Evolutionary conservation across 169 alveolate genomes (phyloP).

Genomic region (Eimeria falciformis): DNA sequence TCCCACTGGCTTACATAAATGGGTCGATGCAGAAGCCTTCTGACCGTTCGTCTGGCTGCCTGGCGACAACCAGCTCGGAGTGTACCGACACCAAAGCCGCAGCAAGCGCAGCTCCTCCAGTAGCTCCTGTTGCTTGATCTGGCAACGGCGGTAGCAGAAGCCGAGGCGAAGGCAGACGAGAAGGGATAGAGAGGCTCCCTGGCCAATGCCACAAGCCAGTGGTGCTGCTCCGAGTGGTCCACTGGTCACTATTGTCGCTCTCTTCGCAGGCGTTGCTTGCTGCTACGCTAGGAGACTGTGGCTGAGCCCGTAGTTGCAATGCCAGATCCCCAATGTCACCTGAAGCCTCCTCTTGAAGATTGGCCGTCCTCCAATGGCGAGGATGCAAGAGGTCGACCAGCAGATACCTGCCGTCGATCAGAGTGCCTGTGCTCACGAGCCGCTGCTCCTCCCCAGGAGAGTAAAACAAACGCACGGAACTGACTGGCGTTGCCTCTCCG

Average conservation of each 20-base stretch:
- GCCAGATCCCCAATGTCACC: no score
- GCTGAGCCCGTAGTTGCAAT: no score
- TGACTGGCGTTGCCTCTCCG: background rate
- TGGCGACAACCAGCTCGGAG: conserved; percentile 16
- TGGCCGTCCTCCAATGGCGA: no score
- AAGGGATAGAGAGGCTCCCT: background rate
- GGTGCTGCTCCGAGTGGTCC: background rate
- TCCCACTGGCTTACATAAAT: conserved; percentile 43
- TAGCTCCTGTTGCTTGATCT: background rate
- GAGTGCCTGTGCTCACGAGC: background rate
- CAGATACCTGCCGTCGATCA: conserved; percentile 18
- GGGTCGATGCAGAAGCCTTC: conserved; percentile 54
- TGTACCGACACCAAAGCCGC: conserved; percentile 28
- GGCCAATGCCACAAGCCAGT: background rate
- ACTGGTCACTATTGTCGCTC: background rate
- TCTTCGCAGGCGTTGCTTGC: background rate
- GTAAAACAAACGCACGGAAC: background rate
- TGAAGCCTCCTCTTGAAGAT: no score
- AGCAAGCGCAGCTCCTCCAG: conserved; percentile 46
- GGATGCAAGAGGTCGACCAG: conserved; percentile 18
- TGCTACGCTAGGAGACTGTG: background rate
- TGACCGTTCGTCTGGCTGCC: background rate
- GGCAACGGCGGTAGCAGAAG: background rate
- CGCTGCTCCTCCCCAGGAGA: background rate
- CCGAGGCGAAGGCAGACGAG: background rate